A percentile compares a stretch with the other conserved stretches of the same genome.
phyloP scores from a whole-genome alignment of 1,139 yeast species.

The Suhomyces atakaporum region DNA sequence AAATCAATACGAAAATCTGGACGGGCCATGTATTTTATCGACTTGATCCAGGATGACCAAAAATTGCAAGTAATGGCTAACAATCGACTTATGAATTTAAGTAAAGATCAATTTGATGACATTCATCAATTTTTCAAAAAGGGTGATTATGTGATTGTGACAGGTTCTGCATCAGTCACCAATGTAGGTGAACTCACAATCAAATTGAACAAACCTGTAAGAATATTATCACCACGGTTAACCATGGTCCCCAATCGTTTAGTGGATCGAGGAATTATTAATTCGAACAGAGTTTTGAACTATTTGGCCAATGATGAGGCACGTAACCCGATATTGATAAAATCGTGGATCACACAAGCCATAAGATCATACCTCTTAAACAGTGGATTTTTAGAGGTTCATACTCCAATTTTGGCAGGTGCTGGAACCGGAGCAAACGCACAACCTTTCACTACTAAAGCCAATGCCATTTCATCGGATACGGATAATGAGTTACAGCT shows the following conservation, averaged over 20 bases:
- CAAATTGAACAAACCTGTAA: slow-evolving; percentile 52
- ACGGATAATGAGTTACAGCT: slow-evolving; percentile 48
- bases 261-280: slow-evolving; percentile 55
- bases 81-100: slow-evolving; percentile 46
- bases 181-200: slow-evolving; percentile 78
- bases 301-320: slow-evolving; percentile 62
- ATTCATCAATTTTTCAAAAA: slow-evolving; percentile 52
- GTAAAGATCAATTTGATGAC: slow-evolving; percentile 46
- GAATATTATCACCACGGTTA: slow-evolving; percentile 66
- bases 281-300: slow-evolving; percentile 72
- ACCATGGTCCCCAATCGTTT: slow-evolving; percentile 63
- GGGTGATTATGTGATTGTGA: slow-evolving; percentile 70
- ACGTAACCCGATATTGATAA: slow-evolving; percentile 50
- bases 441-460: slow-evolving; percentile 67
- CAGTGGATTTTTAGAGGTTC: slow-evolving; percentile 74
- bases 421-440: slow-evolving; percentile 89
- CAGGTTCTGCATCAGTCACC: slow-evolving; percentile 74
- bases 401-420: slow-evolving; percentile 78
- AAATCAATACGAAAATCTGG: slow-evolving; percentile 60
- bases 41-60: slow-evolving; percentile 57
- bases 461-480: slow-evolving; percentile 46
- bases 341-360: slow-evolving; percentile 54
- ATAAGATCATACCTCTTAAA: slow-evolving; percentile 59
- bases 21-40: slow-evolving; percentile 66
- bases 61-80: slow-evolving; percentile 64